These are phyloP conservation scores for Colletotrichum brevisporum DNA, from an alignment of 2,329 filamentous ascomycete species.

Conservation along the genomic window DNA sequence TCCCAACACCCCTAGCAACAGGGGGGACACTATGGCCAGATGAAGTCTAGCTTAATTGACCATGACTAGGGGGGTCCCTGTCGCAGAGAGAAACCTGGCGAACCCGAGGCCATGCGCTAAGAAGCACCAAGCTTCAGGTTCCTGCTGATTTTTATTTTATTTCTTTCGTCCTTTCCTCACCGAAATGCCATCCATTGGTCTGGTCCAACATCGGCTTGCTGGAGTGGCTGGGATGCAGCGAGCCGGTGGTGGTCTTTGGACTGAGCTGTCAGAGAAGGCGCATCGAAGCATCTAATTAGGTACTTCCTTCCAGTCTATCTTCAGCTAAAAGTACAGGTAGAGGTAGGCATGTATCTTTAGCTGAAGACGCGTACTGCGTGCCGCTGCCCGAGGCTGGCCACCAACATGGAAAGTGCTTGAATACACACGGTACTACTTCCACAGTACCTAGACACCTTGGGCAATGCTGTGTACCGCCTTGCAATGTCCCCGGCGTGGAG, in stretches of 20 bases:
- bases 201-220: neutral
- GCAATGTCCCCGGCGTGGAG: too few species aligned
- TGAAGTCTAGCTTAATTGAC: conserved; percentile 15
- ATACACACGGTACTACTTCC: too few species aligned
- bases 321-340: too few species aligned
- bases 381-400: conserved; percentile 15
- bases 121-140: conserved; percentile 35
- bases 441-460: neutral
- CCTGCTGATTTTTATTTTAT: conserved; percentile 2
- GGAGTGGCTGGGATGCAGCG: conserved; percentile 3
- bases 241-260: neutral
- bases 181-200: neutral
- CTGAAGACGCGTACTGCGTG: neutral
- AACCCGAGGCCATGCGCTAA: conserved; percentile 31
- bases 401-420: too few species aligned
- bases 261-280: conserved; percentile 11
- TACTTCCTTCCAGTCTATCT: too few species aligned
- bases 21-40: conserved; percentile 7
- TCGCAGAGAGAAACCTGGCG: conserved; percentile 31
- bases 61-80: conserved; percentile 27
- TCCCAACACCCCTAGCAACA: conserved; percentile 33
- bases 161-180: conserved; percentile 12
- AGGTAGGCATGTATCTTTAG: too few species aligned
- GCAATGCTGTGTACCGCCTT: neutral
- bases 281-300: too few species aligned